Base-by-base conservation (phyloP, 179 eudicot genomes). In the Pouteria campechiana region DNA sequence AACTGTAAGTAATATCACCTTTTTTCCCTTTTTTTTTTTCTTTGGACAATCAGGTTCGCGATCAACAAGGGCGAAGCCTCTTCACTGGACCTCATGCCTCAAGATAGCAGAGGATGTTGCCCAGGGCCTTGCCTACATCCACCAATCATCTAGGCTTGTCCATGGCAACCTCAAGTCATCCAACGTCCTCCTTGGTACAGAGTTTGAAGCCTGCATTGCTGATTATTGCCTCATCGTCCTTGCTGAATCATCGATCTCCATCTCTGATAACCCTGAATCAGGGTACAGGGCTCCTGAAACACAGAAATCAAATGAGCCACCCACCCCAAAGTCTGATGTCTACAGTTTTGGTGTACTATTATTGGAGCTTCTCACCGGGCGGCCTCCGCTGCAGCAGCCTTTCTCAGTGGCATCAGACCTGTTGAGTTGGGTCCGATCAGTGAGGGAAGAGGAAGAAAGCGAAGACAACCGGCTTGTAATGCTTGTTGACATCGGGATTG, bases 51-150 rank as follows among this genome's bases (percentile, higher is more conserved):
- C 37, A 89, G 97, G 97, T 21, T 75, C 97, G 31, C 67, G 93
- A 65, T 81, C 97, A 47, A 64, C 82, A 9, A 70, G 93, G 47
- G 94, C 97, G 21, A 89, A 81, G 57, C 97, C 97, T 34, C 79
- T 88, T 4, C 97, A 88, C 57, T 88, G 97, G 97, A 88, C 97
- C 7, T 88, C 97, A 14, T 88, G 97, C 63, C 67, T 88, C 24
- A 88, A 88, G 60, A 78, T 88, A 51, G 97, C 97, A 15, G 95
- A 88, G 54, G 97, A 88, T 31, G 82, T 89, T 29, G 94, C 97
- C 17, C 75, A 81, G 35, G 97, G 95, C 53, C 93, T 89, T 17
- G 80, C 93, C 6, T 89, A 78, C 74, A 89, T 89, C 48, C 97
- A 89, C 52, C 95, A 84, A 63, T 81, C 93, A n/a, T 78, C 95